Percentiles rank a stretch among this genome's conserved stretches.
Evolutionary conservation across 2,329 filamentous ascomycete species (phyloP).

Genomic region (Penicillium janthinellum): DNA sequence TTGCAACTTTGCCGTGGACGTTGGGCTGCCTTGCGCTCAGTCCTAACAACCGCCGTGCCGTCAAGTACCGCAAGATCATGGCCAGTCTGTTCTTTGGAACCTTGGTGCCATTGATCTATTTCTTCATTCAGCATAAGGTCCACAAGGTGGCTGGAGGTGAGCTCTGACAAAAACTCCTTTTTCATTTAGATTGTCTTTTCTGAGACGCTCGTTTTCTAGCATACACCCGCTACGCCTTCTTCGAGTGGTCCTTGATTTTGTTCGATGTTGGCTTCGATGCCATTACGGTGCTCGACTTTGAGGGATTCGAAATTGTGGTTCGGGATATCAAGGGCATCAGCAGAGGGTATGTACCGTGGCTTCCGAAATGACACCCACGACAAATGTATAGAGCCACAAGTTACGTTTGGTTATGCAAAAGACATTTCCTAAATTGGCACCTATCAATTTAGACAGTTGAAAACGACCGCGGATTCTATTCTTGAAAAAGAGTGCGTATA

Average conservation of each 20-base stretch:
- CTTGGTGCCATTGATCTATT: conserved; percentile 87
- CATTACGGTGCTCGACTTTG: conserved; percentile 89
- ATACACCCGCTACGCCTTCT: conserved; percentile 96
- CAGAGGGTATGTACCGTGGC: conserved; percentile 98
- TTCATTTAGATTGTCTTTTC: neutral
- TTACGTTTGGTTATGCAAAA: conserved; percentile 41
- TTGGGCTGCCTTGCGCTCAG: conserved; percentile 85
- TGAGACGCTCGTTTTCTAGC: conserved; percentile 55
- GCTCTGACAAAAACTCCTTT: conserved; percentile 28
- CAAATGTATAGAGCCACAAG: conserved; percentile 55
- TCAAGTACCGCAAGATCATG: conserved; percentile 87
- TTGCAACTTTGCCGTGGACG: conserved; percentile 94
- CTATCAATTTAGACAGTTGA: conserved; percentile 51
- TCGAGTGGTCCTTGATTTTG: conserved; percentile 93
- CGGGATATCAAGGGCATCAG: conserved; percentile 86
- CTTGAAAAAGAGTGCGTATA: conserved; percentile 73
- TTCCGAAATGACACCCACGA: conserved; percentile 73
- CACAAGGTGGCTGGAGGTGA: conserved; percentile 89
- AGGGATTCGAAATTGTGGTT: conserved; percentile 81
- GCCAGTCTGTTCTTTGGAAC: conserved; percentile 86
- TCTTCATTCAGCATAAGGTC: conserved; percentile 98
- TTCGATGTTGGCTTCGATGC: conserved; percentile 97
- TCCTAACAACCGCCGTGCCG: conserved; percentile 76
- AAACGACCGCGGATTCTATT: conserved; percentile 49
- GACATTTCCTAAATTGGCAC: conserved; percentile 36